phyloP scores from a whole-genome alignment of 768 basidiomycete genomes.

The Termitomyces sp. region DNA sequence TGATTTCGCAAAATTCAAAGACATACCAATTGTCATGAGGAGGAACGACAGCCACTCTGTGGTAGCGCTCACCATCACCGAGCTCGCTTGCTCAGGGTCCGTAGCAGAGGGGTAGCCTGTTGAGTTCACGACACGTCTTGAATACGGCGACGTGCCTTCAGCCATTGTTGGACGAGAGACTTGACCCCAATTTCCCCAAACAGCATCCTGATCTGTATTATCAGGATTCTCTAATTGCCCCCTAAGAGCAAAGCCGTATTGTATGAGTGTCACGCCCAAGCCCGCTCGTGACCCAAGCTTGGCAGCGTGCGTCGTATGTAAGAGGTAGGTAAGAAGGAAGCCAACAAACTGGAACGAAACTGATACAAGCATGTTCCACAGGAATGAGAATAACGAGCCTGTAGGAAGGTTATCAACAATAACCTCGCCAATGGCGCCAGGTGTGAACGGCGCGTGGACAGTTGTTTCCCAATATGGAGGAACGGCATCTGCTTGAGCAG shows the following conservation, averaged over 20 bases:
- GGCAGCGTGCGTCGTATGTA: slow-evolving; percentile 91
- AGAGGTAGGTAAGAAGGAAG: slow-evolving; percentile 88
- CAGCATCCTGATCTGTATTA: slow-evolving; percentile 23
- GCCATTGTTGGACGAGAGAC: slow-evolving; percentile 36
- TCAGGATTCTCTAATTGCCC: slow-evolving; percentile 42
- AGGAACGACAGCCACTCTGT: slow-evolving; percentile 95
- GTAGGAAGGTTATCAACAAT: slow-evolving; percentile 88
- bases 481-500: slow-evolving; percentile 91
- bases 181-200: slow-evolving; percentile 29
- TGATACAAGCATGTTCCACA: slow-evolving; percentile 91
- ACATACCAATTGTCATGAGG: slow-evolving; percentile 80
- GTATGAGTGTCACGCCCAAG: slow-evolving; percentile 93
- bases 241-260: slow-evolving; percentile 86
- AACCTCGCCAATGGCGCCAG: slow-evolving; percentile 69
- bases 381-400: slow-evolving; percentile 79
- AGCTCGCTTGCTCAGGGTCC: slow-evolving; percentile 29
- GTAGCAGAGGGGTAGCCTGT: slow-evolving; percentile 10
- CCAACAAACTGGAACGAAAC: slow-evolving; percentile 98
- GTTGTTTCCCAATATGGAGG: slow-evolving; percentile 98
- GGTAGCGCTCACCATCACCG: slow-evolving; percentile 58
- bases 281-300: slow-evolving; percentile 92
- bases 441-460: slow-evolving; percentile 80
- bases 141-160: slow-evolving; percentile 43
- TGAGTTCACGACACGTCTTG: slow-evolving; percentile 19
- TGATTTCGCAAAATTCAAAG: neutral